Base-by-base conservation (phyloP, 768 basidiomycete genomes). In the Boletus sp. region DNA sequence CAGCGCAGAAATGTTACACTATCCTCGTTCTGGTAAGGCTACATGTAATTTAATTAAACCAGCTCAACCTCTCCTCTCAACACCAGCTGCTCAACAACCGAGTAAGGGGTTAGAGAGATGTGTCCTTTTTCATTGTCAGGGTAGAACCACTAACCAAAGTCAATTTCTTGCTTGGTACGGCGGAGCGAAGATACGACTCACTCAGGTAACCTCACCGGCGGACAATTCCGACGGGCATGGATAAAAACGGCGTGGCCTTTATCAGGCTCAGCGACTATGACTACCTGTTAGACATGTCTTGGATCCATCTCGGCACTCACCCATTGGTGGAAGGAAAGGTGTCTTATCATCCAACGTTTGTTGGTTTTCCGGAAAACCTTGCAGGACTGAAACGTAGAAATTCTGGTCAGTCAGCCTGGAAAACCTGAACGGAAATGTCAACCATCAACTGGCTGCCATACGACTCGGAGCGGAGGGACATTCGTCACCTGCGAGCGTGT, bases 61-160 rank as follows among this genome's bases (percentile, higher is more conserved):
- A 94, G 78, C 69, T 92, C 89, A 6, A 87, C 86, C 67, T 88
- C 85, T 51, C 87, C 90, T 66, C 86, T 76, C 37, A 77, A 74
- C 42, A 94, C 77, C 12, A 92, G 80, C 36, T 89, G 81, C 63
- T 94, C 88, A 6, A 94, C 84, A 18, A 88, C 80, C 28, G n/a
- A 77, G 71, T 90, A 97, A 20, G 86, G 88, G 17, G 89, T 80
- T 17, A 96, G 67, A 41, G 91, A 89, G 54, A 94, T 92, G 57
- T 91, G 87, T 9, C 88, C 92, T 64, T 87, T 50, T 83, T 78
- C 79, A 96, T 84, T 37, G 89, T 84, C 54, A 93, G 70, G 33
- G 80, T 74, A 35, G 84, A 81, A 29, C 92, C 92, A 57, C 94
- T 88, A 64, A 29, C 50, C 20, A 33, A 20, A 51, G 52, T 62